These are phyloP conservation scores for Colletotrichum sp. DNA, from an alignment of 2,329 filamentous ascomycete genomes.

Conservation along the genomic window DNA sequence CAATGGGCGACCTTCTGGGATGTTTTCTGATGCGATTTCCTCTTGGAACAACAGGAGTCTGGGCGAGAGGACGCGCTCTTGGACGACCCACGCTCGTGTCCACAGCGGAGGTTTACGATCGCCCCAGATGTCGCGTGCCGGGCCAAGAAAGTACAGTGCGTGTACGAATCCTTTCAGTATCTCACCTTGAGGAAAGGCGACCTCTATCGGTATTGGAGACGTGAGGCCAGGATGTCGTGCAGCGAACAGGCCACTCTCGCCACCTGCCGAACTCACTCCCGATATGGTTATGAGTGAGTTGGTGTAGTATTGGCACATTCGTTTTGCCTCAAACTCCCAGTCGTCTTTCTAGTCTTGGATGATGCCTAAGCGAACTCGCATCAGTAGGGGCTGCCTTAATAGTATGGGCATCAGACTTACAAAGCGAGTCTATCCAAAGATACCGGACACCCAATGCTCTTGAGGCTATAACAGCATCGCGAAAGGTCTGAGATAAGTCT, in stretches of 20 bases:
- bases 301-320: not conserved
- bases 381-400: fast-evolving
- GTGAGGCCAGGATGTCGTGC: not conserved
- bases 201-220: fast-evolving
- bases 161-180: not conserved
- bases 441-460: fast-evolving
- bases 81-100: not conserved
- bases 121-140: not conserved
- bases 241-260: not conserved
- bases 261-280: fast-evolving
- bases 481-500: not conserved
- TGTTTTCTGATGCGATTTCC: not conserved
- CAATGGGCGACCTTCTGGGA: fast-evolving
- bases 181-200: fast-evolving
- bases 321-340: not conserved
- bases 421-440: not conserved
- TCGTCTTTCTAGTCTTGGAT: not conserved
- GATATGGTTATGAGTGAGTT: not conserved
- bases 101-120: fast-evolving
- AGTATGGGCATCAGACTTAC: not conserved
- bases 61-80: fast-evolving
- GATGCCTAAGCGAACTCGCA: fast-evolving
- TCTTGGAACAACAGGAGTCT: not conserved
- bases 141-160: not conserved
- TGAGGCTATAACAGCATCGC: not conserved